Evolutionary conservation across 352 stramenopile species (phyloP), one percentile per base, ranked within the genome.

Genomic region (Pythium diclinum): DNA sequence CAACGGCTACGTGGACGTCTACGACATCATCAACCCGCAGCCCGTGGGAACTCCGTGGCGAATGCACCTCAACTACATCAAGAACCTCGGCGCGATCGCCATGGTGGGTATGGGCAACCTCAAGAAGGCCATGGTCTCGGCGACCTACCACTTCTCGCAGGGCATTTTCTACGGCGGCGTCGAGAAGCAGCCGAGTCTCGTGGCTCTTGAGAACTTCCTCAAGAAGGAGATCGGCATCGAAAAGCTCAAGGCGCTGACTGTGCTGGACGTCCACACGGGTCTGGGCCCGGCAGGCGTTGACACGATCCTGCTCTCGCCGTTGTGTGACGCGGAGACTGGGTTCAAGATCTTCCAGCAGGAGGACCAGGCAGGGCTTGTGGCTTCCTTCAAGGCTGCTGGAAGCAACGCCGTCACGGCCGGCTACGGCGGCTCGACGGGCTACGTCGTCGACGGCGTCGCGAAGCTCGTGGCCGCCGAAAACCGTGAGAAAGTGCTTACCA

Each of bases 251-350:
- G 73, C 71, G 17, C 74, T 92, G 58, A 79, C 68, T 8, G 89
- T 97, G 16, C 14, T 98, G 61, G 93, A 98, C 69, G 89, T 98
- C 6, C 95, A 98, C 71, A 98, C 95, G 0, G 95, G 95, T 2
- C 76, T 98, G 32, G 95, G 94, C 3, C 61, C 72, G 10, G 46
- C 77, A 21, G 86, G 83, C 23, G 46, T 67, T 1, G 67, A 74
- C 33, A 91, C 80, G 36, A 61, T 91, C 1, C 72, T 91, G 49
- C 47, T 89, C 33, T 57, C 52, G 28, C 63, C 63, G 16, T 33
- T 25, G 9, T 74, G 72, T 11, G 56, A 46, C 9, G 48, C 30
- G 1, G 68, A 51, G 14, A 60, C 60, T 3, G 23, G 49, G 7
- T 52, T 63, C 10, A 47, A 57, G 23, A 36, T 66, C 6, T 61